These are phyloP conservation scores for Cavenderia fasciculata DNA, from an alignment of 78 protist species.

Conservation along the genomic window DNA sequence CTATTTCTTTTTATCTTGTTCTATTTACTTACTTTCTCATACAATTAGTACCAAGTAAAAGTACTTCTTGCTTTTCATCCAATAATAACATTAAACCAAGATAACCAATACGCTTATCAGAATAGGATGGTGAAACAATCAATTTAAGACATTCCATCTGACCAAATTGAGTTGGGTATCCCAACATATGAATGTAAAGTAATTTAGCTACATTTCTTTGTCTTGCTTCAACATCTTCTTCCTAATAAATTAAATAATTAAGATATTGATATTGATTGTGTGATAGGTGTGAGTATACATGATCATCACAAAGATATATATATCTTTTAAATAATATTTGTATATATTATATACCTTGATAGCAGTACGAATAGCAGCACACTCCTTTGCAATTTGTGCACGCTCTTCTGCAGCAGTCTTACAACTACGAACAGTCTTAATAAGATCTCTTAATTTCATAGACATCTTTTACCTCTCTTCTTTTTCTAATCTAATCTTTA, in stretches of 20 bases:
- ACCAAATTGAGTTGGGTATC: constrained; percentile 96
- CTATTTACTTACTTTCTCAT: constrained; percentile 89
- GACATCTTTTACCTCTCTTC: constrained; percentile 78
- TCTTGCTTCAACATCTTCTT: constrained; percentile 89
- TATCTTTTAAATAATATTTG: not conserved
- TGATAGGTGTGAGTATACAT: no score
- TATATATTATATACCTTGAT: constrained; percentile 81
- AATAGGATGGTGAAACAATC: constrained; percentile 90
- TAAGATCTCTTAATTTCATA: constrained; percentile 89
- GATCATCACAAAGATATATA: no score
- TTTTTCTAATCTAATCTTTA: no score
- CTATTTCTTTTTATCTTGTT: no score
- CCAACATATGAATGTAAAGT: constrained; percentile 98
- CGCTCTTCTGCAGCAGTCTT: constrained; percentile 98
- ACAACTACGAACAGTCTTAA: constrained; percentile 92
- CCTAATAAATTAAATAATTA: constrained; percentile 1
- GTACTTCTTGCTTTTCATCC: constrained; percentile 96
- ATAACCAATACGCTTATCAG: constrained; percentile 98
- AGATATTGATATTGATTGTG: not conserved
- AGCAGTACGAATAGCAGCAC: constrained; percentile 95
- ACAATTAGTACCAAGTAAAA: constrained; percentile 94
- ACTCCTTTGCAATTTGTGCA: constrained; percentile 92
- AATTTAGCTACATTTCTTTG: constrained; percentile 97
- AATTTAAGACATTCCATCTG: constrained; percentile 97
- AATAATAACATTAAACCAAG: constrained; percentile 94